Conservation (phyloP, 2,329 filamentous ascomycete species). For the Phialocephala subalpina region DNA sequence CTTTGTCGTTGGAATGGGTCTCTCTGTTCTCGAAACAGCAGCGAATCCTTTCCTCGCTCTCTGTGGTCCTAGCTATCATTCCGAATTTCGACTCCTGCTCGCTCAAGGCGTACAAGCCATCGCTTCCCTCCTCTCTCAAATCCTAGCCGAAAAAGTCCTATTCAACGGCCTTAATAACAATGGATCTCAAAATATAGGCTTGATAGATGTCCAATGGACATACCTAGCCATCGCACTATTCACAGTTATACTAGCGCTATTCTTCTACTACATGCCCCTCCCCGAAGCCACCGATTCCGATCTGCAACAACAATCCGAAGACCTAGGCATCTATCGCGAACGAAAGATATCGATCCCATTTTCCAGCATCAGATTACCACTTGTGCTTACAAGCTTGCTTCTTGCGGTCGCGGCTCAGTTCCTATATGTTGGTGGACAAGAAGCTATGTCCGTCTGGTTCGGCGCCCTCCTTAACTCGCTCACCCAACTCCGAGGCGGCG, state of each 20-base stretch:
- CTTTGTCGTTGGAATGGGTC: slow-evolving; percentile 79
- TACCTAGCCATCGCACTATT: slow-evolving; percentile 83
- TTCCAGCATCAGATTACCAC: slow-evolving; percentile 48
- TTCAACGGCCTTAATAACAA: slow-evolving; percentile 62
- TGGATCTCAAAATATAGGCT: slow-evolving; percentile 51
- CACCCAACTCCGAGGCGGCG: slow-evolving; percentile 37
- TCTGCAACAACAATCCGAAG: slow-evolving; percentile 55
- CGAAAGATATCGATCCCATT: slow-evolving; percentile 24
- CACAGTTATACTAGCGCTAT: slow-evolving; percentile 73
- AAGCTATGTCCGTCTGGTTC: slow-evolving; percentile 69
- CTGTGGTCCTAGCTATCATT: slow-evolving; percentile 76
- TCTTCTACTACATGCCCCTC: slow-evolving; percentile 74
- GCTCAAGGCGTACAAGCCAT: slow-evolving; percentile 82
- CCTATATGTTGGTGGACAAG: slow-evolving; percentile 80
- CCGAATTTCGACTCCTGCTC: slow-evolving; percentile 77
- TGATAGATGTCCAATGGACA: slow-evolving; percentile 84
- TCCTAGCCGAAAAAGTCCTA: slow-evolving; percentile 78
- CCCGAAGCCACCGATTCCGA: slow-evolving; percentile 63
- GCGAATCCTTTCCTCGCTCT: slow-evolving; percentile 79
- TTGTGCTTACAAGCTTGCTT: slow-evolving; percentile 58
- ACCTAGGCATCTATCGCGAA: slow-evolving; percentile 33
- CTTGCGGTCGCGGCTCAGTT: slow-evolving; percentile 81
- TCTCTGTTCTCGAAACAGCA: slow-evolving; percentile 80
- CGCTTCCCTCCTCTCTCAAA: slow-evolving; percentile 74
- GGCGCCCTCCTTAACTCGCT: slow-evolving; percentile 54